These are phyloP conservation scores for Nymphaea thermarum DNA, from an alignment of 164 flowering plant genomes.

Conservation along the genomic window DNA sequence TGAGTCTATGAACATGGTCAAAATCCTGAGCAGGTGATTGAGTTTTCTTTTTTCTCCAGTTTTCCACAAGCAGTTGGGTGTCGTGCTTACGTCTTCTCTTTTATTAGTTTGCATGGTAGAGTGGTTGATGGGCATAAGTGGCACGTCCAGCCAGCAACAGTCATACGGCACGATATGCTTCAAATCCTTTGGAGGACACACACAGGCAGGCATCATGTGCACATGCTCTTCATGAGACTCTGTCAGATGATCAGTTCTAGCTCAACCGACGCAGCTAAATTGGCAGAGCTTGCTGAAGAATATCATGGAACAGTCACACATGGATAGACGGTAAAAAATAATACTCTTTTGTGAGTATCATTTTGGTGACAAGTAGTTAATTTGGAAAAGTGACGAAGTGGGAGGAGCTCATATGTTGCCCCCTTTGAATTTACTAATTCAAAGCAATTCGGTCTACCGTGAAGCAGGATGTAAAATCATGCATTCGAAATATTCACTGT, in stretches of 20 bases:
- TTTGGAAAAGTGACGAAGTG: not conserved
- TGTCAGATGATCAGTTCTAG: constrained; percentile 8
- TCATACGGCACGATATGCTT: constrained; percentile 25
- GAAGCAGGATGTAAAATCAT: not conserved
- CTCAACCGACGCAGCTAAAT: not conserved
- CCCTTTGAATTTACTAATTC: not conserved
- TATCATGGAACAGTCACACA: constrained; percentile 2
- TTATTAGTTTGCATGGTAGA: constrained; percentile 25
- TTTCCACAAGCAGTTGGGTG: not conserved
- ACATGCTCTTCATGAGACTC: constrained; percentile 5
- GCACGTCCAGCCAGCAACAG: constrained; percentile 28
- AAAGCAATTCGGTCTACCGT: not conserved
- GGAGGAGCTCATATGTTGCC: not conserved
- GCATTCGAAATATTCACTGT: not conserved
- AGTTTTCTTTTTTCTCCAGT: not conserved
- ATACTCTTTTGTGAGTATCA: not conserved
- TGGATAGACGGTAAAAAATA: not conserved
- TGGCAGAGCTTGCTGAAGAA: constrained; percentile 4
- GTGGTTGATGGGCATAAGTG: constrained; percentile 10
- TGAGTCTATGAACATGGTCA: constrained; percentile 39
- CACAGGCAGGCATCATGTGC: constrained; percentile 19
- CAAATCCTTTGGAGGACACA: constrained; percentile 21
- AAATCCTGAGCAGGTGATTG: constrained; percentile 30
- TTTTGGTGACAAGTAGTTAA: not conserved
- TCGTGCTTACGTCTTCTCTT: not conserved